Evolutionary conservation across 106 monocot genomes (phyloP).

Genomic region (Chionographis japonica): DNA sequence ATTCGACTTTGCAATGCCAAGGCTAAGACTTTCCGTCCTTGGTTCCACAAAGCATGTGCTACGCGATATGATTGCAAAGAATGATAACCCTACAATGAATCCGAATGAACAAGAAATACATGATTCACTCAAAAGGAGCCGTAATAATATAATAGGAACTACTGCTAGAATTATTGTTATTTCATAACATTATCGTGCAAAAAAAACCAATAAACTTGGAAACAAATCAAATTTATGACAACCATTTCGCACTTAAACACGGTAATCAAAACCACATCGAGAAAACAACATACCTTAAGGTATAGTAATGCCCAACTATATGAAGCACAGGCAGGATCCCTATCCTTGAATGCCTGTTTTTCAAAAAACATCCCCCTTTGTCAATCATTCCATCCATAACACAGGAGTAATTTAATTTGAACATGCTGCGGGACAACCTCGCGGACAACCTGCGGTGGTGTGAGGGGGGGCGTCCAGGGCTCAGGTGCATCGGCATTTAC

Average conservation of each 20-base stretch:
- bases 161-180: too few species aligned
- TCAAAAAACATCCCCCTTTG: neutral
- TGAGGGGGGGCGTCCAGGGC: too few species aligned
- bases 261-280: neutral
- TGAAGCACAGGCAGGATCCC: slow-evolving; percentile 83
- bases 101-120: neutral
- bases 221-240: too few species aligned
- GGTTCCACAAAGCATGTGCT: slow-evolving; percentile 91
- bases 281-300: slow-evolving; percentile 55
- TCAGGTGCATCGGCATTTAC: too few species aligned
- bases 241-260: too few species aligned
- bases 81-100: slow-evolving; percentile 66
- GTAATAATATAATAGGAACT: neutral
- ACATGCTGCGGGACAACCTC: too few species aligned
- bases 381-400: neutral
- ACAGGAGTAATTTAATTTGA: neutral
- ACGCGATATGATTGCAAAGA: slow-evolving; percentile 90
- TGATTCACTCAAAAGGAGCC: neutral
- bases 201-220: too few species aligned
- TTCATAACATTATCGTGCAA: too few species aligned
- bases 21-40: slow-evolving; percentile 74
- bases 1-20: slow-evolving; percentile 95
- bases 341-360: slow-evolving; percentile 75
- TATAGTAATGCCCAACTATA: slow-evolving; percentile 88
- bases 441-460: too few species aligned